Evolutionary conservation across 768 basidiomycete species (phyloP), one percentile per base, ranked within the genome.

Genomic region (Suillus weaverae): DNA sequence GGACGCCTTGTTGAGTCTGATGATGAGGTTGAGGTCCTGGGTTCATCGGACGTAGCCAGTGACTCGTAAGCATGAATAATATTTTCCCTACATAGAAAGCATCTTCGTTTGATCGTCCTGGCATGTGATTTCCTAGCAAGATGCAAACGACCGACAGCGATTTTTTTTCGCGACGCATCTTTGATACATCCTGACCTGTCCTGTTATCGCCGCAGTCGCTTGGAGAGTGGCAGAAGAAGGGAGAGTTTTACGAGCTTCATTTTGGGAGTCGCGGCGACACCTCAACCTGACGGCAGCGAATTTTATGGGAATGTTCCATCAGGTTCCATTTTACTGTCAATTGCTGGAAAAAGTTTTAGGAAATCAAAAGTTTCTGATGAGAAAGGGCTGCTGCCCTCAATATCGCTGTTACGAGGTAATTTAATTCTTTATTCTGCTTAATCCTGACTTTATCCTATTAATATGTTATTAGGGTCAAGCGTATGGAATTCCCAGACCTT

Each of bases 1-100:
- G 39, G 30, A 48, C 20, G n/a, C 36, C 53, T 66, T 16, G 32
- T 76, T 60, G 67, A 68, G 56, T 75, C 71, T 11, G 74, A 76
- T 39, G 66, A 54, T 11, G 74, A 75, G 26, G 64, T 35, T 43
- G 57, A 30, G 16, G 59, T 51, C 26, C 9, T 59, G 2, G n/a
- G 53, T 18, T 55, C 51, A 14, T 33, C 65, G 20, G 65, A 63
- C 39, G 9, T 46, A 32, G 53, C 56, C 10, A 54, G 39, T 63
- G 51, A 64, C 26, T 32, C 39, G 63, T 63, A 13, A 64, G 63
- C 44, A 61, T 32, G 5, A 44, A 43, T 64, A 33, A 35, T 43
- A 36, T 13, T 38, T 38, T 20, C 43, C 14, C 33, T 43, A 60
- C 60, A 33, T 64, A 44, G 54, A 62, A 64, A 43, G 20, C 36